Evolutionary conservation across 768 basidiomycete species (phyloP).

Genomic region (Astraeus odoratus): DNA sequence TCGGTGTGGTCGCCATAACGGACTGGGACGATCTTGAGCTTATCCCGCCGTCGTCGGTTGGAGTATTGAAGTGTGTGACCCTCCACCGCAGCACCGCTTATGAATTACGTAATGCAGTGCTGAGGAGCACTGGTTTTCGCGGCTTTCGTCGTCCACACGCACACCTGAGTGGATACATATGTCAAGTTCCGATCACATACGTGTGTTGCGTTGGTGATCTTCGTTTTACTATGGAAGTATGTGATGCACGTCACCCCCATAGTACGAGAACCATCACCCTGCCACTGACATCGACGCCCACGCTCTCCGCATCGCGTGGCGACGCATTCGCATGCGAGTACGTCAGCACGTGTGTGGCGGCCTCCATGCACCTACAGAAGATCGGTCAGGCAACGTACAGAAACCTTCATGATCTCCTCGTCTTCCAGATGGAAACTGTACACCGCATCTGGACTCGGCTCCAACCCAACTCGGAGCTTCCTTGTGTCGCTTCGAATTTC

Average conservation of each 20-base stretch:
- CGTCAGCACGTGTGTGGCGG: constrained; percentile 14
- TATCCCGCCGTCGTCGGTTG: background rate
- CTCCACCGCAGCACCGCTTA: constrained; percentile 6
- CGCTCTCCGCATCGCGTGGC: constrained; percentile 55
- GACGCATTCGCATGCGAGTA: constrained; percentile 47
- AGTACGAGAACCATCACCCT: constrained; percentile 51
- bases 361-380: no score
- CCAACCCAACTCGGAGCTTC: constrained; percentile 15
- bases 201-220: no score
- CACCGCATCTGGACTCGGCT: constrained; percentile 43
- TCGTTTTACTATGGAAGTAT: no score
- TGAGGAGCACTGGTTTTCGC: no score
- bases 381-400: no score
- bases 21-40: constrained; percentile 4
- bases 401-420: constrained; percentile 61
- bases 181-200: no score
- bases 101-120: constrained; percentile 7
- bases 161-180: no score
- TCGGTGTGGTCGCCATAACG: constrained; percentile 13
- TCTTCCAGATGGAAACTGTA: constrained; percentile 88
- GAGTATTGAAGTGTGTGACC: background rate
- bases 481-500: constrained; percentile 34
- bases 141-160: no score
- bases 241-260: constrained; percentile 33
- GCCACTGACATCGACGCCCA: constrained; percentile 66